These are phyloP conservation scores for Hebeloma cylindrosporum DNA, from an alignment of 768 basidiomycete species.

Conservation along the genomic window DNA sequence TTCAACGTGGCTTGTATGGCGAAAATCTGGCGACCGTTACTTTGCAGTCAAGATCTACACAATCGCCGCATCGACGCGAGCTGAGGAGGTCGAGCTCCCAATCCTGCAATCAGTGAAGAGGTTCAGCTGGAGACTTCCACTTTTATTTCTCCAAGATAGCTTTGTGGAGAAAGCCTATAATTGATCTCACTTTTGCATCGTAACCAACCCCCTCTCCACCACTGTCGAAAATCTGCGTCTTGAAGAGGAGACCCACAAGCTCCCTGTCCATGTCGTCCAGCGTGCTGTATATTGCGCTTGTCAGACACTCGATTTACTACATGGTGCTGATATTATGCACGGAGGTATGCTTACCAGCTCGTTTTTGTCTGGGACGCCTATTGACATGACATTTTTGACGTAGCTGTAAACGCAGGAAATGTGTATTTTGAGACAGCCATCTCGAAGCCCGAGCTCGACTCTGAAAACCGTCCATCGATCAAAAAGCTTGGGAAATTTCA, in stretches of 20 bases:
- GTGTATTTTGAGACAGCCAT: constrained; percentile 6
- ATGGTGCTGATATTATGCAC: constrained; percentile 17
- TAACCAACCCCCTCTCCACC: constrained; percentile 8
- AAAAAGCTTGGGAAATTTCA: constrained; percentile 4
- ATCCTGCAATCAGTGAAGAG: constrained; percentile 9
- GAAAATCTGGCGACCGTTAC: constrained; percentile 5
- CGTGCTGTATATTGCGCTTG: constrained; percentile 5
- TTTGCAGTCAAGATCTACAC: constrained; percentile 18
- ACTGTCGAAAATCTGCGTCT: constrained; percentile 4
- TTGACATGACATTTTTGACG: background rate
- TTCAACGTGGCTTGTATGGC: constrained; percentile 17
- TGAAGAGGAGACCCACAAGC: constrained; percentile 4
- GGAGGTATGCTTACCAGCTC: constrained; percentile 11
- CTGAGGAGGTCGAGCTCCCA: constrained; percentile 10
- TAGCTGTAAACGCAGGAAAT: constrained; percentile 14
- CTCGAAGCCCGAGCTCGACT: constrained; percentile 10
- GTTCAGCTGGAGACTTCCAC: background rate
- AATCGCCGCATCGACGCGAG: constrained; percentile 11
- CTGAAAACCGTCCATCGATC: constrained; percentile 9
- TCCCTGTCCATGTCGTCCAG: constrained; percentile 18
- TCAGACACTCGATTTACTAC: constrained; percentile 2
- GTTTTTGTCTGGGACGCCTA: too few relatives aligned
- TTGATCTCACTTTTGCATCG: constrained; percentile 17
- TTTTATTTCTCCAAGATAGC: constrained; percentile 6
- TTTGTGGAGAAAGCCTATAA: constrained; percentile 17